Base-by-base conservation (phyloP, 75 land plant genomes). In the Pinus albicaulis region DNA sequence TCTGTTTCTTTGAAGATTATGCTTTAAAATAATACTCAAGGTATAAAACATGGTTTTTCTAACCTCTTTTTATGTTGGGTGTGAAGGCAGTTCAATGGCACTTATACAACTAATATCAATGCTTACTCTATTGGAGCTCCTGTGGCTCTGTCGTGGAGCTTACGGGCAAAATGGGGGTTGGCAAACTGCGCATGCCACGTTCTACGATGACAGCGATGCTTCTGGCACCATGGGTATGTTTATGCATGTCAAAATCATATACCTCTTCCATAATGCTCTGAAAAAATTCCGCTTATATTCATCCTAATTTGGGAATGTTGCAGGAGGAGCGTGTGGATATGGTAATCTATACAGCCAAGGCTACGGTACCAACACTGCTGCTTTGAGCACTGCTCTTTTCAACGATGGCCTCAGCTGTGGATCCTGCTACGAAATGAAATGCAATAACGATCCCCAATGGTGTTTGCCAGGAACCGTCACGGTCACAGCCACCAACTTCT, bases 241-340 rank as follows among this genome's bases (percentile, higher is more conserved):
- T 48, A 48, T 48, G 8, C 11, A 48, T n/a, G n/a, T n/a, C n/a
- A n/a, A n/a, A n/a, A n/a, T n/a, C n/a, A n/a, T n/a, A n/a, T n/a
- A n/a, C n/a, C n/a, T n/a, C n/a, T n/a, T n/a, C n/a, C n/a, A n/a
- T n/a, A n/a, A n/a, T n/a, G n/a, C n/a, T n/a, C 5, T 36, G 5
- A 36, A 36, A 36, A 36, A 1, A 0, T 36, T 36, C 38, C 38
- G 4, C 3, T 34, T 2, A 34, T 0, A 34, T 2, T 34, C 1
- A 34, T 36, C 4, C 38, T 36, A 0, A 36, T 36, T 36, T 36
- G 38, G 4, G 38, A 36, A 36, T 3, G 38, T 34, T 52, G 4
- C 71, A 74, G 82, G 69, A 75, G 82, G 78, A 8, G 82, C 77
- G 28, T 80, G 82, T 65, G 82, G 82, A 62, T 80, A 81, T 78